Base-by-base conservation (phyloP, 2,329 filamentous ascomycete species). In the Ophiostoma pallidulum region DNA sequence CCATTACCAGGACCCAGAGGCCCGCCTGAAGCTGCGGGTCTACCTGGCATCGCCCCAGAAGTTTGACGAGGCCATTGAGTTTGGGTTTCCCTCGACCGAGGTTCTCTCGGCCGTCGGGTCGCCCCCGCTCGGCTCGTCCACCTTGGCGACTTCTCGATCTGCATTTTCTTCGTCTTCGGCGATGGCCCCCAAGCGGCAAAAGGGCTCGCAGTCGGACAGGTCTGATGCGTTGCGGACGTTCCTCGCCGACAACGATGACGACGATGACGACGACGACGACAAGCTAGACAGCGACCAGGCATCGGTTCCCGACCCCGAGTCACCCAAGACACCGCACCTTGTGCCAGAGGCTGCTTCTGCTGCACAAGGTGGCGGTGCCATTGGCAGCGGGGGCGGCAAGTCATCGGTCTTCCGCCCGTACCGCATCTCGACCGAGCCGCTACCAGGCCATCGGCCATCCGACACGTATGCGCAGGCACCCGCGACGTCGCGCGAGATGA, bases 51-150 rank as follows among this genome's bases (percentile, higher is more conserved):
- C 89, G 1, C 85, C 90, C 1, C 86, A 94, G 56, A 95, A 94
- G 61, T 97, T 97, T 57, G 91, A 97, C 61, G 91, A 97, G 65
- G 89, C 87, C 1, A 78, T 97, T 45, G 86, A 94, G 61, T 96
- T 94, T 64, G 91, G 91, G 0, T 97, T 96, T 58, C 88, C 89
- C 0, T 80, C 82, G 0, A 70, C 71, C 31, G 74, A 79, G 29
- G 64, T 58, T 8, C 53, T 66, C 18, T 55, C 62, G 3, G 56
- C 65, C n/a, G 57, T 56, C 2, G 53, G 63, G 3, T 18, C 22
- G 16, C 57, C 63, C 6, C 4, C 26, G 24, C 37, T 13, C 8
- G 46, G 26, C 12, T 42, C 48, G 9, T 31, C 48, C 22, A 20
- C 19, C 60, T 62, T 45, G 12, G 33, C 33, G 12, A 19, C 8